phyloP scores from a whole-genome alignment of 2,329 filamentous ascomycete species.

The Claviceps purpurea region DNA sequence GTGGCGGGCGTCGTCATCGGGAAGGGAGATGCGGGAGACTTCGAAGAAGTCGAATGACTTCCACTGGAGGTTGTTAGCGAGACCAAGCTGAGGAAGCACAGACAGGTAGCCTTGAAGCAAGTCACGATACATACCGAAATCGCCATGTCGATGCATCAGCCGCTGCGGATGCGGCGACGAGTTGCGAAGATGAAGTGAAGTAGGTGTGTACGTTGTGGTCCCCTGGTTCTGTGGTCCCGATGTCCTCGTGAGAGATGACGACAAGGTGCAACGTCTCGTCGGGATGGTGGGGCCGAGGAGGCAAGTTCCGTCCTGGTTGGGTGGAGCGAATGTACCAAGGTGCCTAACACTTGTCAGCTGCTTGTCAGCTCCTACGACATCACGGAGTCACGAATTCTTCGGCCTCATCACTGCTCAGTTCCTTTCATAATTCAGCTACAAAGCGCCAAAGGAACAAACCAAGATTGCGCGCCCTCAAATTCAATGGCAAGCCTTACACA shows the following conservation, averaged over 20 bases:
- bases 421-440: neutral
- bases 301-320: too few relatives aligned
- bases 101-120: neutral
- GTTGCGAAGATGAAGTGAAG: neutral
- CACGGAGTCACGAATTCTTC: neutral
- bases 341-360: too few relatives aligned
- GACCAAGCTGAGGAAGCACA: too few relatives aligned
- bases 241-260: neutral
- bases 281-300: too few relatives aligned
- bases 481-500: constrained; percentile 3
- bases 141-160: constrained; percentile 20
- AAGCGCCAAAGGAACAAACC: neutral
- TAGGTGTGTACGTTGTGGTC: neutral
- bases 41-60: constrained; percentile 99
- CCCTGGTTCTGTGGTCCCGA: neutral
- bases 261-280: neutral
- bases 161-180: neutral
- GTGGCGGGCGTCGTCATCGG: constrained; percentile 64
- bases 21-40: constrained; percentile 68
- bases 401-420: neutral
- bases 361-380: neutral
- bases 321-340: neutral
- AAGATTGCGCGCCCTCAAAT: neutral
- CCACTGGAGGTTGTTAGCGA: constrained; percentile 47
- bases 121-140: constrained; percentile 17